These are phyloP conservation scores for Gracilariopsis chorda DNA, from an alignment of 23 red algal species.

Conservation along the genomic window DNA sequence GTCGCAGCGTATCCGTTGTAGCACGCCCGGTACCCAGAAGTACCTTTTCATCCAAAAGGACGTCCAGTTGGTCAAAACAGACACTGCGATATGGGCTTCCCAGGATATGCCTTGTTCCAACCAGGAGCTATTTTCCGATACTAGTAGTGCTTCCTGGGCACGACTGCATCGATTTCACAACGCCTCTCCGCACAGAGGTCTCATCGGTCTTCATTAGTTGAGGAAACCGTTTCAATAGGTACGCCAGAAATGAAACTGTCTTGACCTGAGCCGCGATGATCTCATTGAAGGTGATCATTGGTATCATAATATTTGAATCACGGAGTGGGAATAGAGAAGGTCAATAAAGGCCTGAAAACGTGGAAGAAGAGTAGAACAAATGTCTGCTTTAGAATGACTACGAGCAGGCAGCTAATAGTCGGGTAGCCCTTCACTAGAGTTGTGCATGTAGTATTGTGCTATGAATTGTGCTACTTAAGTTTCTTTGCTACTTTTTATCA, in stretches of 20 bases:
- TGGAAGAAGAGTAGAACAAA: too few relatives aligned
- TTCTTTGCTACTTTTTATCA: too few relatives aligned
- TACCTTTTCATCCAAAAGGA: conserved; percentile 78
- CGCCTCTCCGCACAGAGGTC: conserved; percentile 39
- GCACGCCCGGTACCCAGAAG: conserved; percentile 73
- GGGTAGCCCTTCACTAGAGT: too few relatives aligned
- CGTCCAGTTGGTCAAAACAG: conserved; percentile 70
- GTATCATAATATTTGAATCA: too few relatives aligned
- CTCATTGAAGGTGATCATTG: too few relatives aligned
- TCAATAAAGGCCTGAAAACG: too few relatives aligned
- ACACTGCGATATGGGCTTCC: conserved; percentile 54
- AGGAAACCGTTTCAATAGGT: conserved; percentile 70
- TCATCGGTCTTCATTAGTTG: conserved; percentile 58
- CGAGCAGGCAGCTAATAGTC: too few relatives aligned
- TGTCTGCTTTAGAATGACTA: too few relatives aligned
- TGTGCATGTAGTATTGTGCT: too few relatives aligned
- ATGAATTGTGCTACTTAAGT: too few relatives aligned
- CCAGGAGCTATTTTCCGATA: conserved; percentile 79
- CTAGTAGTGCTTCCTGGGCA: conserved; percentile 76
- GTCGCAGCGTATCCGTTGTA: conserved; percentile 59
- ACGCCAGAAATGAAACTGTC: conserved; percentile 88
- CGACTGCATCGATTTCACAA: conserved; percentile 66
- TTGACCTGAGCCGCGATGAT: conserved; percentile 95
- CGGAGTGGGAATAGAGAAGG: too few relatives aligned
- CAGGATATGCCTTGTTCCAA: conserved; percentile 83